Conservation (phyloP, 1,139 yeast species). For the Pichia sp. region DNA sequence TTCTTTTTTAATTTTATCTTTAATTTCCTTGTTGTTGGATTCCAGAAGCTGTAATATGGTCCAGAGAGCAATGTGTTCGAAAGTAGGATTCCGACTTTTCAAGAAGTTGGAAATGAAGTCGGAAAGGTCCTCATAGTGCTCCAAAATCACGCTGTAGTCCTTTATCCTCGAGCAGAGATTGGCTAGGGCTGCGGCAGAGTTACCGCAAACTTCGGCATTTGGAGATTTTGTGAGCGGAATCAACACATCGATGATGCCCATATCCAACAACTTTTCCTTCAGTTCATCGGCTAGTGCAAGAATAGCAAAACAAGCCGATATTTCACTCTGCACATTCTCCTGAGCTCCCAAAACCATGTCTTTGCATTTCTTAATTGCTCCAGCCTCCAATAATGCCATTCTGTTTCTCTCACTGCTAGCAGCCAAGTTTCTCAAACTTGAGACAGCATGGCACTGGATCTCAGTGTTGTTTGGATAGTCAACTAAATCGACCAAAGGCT, state of each 20-base stretch:
- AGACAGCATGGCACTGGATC: slow-evolving; percentile 96
- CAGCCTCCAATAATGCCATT: slow-evolving; percentile 87
- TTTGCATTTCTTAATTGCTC: slow-evolving; percentile 91
- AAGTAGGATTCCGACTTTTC: slow-evolving; percentile 85
- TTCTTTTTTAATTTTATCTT: slow-evolving; percentile 53
- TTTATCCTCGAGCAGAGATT: slow-evolving; percentile 87
- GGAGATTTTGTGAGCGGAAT: slow-evolving; percentile 85
- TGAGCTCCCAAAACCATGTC: slow-evolving; percentile 83
- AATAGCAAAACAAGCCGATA: slow-evolving; percentile 95
- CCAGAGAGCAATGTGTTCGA: slow-evolving; percentile 98
- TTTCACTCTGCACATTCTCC: slow-evolving; percentile 88
- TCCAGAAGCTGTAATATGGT: slow-evolving; percentile 90
- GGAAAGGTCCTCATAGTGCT: slow-evolving; percentile 86
- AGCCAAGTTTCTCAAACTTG: slow-evolving; percentile 91
- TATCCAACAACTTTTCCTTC: slow-evolving; percentile 76
- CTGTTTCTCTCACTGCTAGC: slow-evolving; percentile 93
- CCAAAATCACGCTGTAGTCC: slow-evolving; percentile 74
- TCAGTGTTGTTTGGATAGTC: slow-evolving; percentile 89
- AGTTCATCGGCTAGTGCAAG: slow-evolving; percentile 94
- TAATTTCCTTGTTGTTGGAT: slow-evolving; percentile 71
- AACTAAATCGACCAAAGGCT: slow-evolving; percentile 80
- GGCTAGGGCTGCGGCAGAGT: slow-evolving; percentile 97
- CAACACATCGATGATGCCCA: slow-evolving; percentile 82
- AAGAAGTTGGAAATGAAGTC: slow-evolving; percentile 81
- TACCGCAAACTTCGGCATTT: slow-evolving; percentile 95